A percentile compares a stretch with the other conserved stretches of the same genome.
phyloP scores from a whole-genome alignment of 805 yeast genomes.

The Metschnikowia henanensis region DNA sequence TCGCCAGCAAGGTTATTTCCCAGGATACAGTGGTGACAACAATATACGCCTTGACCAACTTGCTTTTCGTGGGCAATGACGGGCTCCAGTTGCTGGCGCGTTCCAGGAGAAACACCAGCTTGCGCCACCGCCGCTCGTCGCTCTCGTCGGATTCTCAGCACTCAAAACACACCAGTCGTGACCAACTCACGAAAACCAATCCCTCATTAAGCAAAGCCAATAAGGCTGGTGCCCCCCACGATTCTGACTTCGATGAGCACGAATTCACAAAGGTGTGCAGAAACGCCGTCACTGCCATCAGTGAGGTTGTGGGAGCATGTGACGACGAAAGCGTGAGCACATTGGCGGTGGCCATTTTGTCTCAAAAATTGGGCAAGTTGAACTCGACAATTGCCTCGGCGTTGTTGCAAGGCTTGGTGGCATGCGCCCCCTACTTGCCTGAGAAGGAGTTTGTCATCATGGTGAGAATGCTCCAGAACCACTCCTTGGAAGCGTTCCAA shows the following conservation, averaged over 20 bases:
- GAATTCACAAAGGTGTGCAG: conserved; percentile 47
- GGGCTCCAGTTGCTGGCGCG: conserved; percentile 29
- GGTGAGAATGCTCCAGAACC: conserved; percentile 54
- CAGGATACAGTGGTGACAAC: conserved; percentile 84
- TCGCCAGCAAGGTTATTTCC: conserved; percentile 64
- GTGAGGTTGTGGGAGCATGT: conserved; percentile 64
- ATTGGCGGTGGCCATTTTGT: conserved; percentile 75
- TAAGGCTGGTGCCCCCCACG: neutral
- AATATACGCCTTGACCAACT: conserved; percentile 78
- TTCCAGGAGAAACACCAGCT: conserved; percentile 30
- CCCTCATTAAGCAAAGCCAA: conserved; percentile 10
- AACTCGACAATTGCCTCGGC: conserved; percentile 54
- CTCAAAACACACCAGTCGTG: conserved; percentile 6
- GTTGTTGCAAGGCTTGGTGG: conserved; percentile 61
- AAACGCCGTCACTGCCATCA: conserved; percentile 68
- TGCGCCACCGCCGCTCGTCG: conserved; percentile 19
- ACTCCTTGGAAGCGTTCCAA: conserved; percentile 45
- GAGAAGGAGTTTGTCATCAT: conserved; percentile 68
- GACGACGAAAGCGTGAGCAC: conserved; percentile 72
- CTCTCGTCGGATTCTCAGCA: conserved; percentile 5
- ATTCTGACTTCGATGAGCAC: conserved; percentile 18
- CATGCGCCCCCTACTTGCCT: conserved; percentile 59
- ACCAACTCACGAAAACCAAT: conserved; percentile 14
- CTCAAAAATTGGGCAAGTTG: conserved; percentile 62
- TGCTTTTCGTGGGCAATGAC: conserved; percentile 57